Conservation (phyloP, 2,329 filamentous ascomycete genomes). For the Teratosphaeria destructans region DNA sequence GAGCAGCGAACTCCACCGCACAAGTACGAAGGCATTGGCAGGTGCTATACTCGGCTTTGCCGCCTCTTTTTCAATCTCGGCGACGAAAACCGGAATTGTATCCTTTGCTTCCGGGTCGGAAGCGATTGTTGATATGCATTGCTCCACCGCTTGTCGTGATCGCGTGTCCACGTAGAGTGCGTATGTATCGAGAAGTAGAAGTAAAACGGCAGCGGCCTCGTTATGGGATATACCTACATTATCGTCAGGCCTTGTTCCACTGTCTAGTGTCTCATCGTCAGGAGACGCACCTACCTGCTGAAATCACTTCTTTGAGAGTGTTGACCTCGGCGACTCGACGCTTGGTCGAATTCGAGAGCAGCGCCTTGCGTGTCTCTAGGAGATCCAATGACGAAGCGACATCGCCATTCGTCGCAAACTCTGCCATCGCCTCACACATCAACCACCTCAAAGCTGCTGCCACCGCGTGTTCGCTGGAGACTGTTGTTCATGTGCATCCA, state of each 20-base stretch:
- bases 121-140: slow-evolving; percentile 63
- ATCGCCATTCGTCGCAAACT: slow-evolving; percentile 13
- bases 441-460: neutral
- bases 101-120: slow-evolving; percentile 46
- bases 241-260: neutral
- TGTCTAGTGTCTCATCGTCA: neutral
- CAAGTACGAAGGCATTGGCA: slow-evolving; percentile 73
- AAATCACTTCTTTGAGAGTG: slow-evolving; percentile 30
- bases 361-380: slow-evolving; percentile 24
- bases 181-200: slow-evolving; percentile 74
- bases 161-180: slow-evolving; percentile 75
- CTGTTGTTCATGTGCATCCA: neutral
- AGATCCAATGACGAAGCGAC: slow-evolving; percentile 11
- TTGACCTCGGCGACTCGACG: slow-evolving; percentile 35
- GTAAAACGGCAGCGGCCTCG: slow-evolving; percentile 27
- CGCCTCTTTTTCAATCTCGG: slow-evolving; percentile 59
- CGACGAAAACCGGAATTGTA: slow-evolving; percentile 54
- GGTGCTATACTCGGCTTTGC: slow-evolving; percentile 68
- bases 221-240: slow-evolving; percentile 6
- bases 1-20: slow-evolving; percentile 79
- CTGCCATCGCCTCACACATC: slow-evolving; percentile 10
- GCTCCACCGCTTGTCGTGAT: slow-evolving; percentile 73
- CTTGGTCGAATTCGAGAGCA: slow-evolving; percentile 40
- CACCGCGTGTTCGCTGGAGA: neutral
- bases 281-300: slow-evolving; percentile 30